These are phyloP conservation scores for Trypanosoma congolense DNA, from an alignment of 208 protist species.

Conservation along the genomic window DNA sequence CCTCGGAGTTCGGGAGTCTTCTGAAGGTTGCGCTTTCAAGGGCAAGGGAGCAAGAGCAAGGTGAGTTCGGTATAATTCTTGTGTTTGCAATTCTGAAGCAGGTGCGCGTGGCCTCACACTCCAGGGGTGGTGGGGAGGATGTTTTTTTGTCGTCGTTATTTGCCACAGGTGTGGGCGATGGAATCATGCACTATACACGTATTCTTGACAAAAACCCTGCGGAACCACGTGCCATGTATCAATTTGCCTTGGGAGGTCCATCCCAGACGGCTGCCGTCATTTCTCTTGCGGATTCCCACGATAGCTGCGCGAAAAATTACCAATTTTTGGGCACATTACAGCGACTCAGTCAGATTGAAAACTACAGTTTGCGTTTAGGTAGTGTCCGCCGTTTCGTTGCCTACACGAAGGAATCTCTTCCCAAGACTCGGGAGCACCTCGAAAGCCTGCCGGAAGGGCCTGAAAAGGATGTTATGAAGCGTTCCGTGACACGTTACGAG, in stretches of 20 bases:
- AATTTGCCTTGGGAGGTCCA: slow-evolving; percentile 61
- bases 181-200: slow-evolving; percentile 71
- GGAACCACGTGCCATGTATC: slow-evolving; percentile 68
- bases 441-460: slow-evolving; percentile 28
- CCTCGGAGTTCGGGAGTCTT: slow-evolving; percentile 56
- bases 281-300: slow-evolving; percentile 18
- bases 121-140: slow-evolving; percentile 35
- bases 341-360: slow-evolving; percentile 62
- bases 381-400: slow-evolving; percentile 44
- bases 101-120: slow-evolving; percentile 23
- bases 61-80: slow-evolving; percentile 67
- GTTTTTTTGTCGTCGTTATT: slow-evolving; percentile 73
- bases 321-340: slow-evolving; percentile 44
- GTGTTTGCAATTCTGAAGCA: slow-evolving; percentile 68
- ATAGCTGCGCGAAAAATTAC: slow-evolving; percentile 26
- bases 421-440: slow-evolving; percentile 44
- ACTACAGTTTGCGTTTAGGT: slow-evolving; percentile 49
- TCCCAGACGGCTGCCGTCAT: slow-evolving; percentile 48
- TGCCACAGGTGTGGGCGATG: slow-evolving; percentile 52
- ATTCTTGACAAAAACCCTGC: slow-evolving; percentile 83
- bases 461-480: slow-evolving; percentile 32
- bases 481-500: slow-evolving; percentile 42
- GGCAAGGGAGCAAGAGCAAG: slow-evolving; percentile 10
- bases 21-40: slow-evolving; percentile 35
- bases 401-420: slow-evolving; percentile 40